These are phyloP conservation scores for Fusarium luffae DNA, from an alignment of 2,329 filamentous ascomycete genomes.

Conservation along the genomic window DNA sequence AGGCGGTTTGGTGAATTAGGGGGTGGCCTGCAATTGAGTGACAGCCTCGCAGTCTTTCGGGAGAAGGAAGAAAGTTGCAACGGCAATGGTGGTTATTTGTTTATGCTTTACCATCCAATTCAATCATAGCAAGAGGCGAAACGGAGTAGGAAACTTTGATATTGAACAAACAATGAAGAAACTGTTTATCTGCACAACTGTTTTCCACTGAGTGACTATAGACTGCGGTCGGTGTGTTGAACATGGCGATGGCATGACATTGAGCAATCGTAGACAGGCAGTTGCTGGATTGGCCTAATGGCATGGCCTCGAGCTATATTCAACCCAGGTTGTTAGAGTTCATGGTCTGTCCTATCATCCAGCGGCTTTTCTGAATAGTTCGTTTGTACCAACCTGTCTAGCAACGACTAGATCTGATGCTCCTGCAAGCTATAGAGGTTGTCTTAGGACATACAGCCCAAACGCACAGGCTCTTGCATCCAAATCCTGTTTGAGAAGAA, in stretches of 20 bases:
- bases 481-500: not conserved
- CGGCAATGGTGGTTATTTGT: constrained; percentile 37
- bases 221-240: not conserved
- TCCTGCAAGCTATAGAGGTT: not conserved
- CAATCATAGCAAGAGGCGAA: constrained; percentile 52
- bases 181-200: constrained; percentile 16
- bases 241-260: not conserved
- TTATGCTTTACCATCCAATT: constrained; percentile 45
- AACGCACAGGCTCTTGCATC: not conserved
- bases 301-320: not conserved
- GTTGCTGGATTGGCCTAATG: not conserved
- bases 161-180: constrained; percentile 43
- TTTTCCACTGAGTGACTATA: not conserved
- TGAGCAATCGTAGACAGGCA: not conserved
- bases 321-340: not conserved
- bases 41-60: constrained; percentile 5
- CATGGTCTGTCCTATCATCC: not conserved
- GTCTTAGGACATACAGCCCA: not conserved
- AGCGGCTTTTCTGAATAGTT: not conserved
- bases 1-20: constrained; percentile 35
- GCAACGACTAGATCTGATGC: not conserved
- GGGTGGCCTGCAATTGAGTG: constrained; percentile 27
- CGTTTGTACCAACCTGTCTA: not conserved
- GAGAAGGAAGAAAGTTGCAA: constrained; percentile 24
- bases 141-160: constrained; percentile 48